phyloP scores from a whole-genome alignment of 768 basidiomycete genomes.

The Mycena crocata region DNA sequence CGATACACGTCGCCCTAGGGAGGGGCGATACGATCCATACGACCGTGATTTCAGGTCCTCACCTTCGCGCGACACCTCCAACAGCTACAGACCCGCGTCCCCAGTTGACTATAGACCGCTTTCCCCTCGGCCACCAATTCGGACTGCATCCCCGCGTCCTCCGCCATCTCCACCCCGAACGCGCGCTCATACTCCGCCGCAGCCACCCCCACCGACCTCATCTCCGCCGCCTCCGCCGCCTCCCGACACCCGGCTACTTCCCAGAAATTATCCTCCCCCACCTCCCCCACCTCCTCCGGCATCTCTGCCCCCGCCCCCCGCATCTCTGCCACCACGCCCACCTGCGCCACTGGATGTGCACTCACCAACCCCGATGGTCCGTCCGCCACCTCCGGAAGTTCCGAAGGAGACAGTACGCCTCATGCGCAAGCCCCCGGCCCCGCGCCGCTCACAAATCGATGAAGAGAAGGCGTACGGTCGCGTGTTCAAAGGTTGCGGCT shows the following conservation, averaged over 20 bases:
- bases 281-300: conserved; percentile 42
- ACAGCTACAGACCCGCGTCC: conserved; percentile 24
- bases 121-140: conserved; percentile 32
- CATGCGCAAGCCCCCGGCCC: conserved; percentile 54
- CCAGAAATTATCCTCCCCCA: too few relatives aligned
- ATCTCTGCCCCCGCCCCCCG: conserved; percentile 50
- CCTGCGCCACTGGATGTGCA: conserved; percentile 58
- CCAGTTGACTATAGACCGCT: conserved; percentile 25
- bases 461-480: conserved; percentile 78
- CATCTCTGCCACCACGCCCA: conserved; percentile 56
- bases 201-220: conserved; percentile 37
- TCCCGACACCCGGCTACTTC: conserved; percentile 40
- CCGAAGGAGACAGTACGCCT: conserved; percentile 36
- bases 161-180: conserved; percentile 34
- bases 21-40: background rate
- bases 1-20: background rate
- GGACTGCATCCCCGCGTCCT: conserved; percentile 36
- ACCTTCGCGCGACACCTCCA: conserved; percentile 6
- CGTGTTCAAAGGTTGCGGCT: conserved; percentile 75
- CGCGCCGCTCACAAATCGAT: conserved; percentile 68
- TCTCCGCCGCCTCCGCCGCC: conserved; percentile 42
- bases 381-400: conserved; percentile 32
- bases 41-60: background rate
- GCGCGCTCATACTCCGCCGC: conserved; percentile 22
- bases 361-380: conserved; percentile 56